Percentiles rank a stretch among this genome's conserved stretches.
phyloP scores from a whole-genome alignment of 352 stramenopile species.

The Sclerospora graminicola region DNA sequence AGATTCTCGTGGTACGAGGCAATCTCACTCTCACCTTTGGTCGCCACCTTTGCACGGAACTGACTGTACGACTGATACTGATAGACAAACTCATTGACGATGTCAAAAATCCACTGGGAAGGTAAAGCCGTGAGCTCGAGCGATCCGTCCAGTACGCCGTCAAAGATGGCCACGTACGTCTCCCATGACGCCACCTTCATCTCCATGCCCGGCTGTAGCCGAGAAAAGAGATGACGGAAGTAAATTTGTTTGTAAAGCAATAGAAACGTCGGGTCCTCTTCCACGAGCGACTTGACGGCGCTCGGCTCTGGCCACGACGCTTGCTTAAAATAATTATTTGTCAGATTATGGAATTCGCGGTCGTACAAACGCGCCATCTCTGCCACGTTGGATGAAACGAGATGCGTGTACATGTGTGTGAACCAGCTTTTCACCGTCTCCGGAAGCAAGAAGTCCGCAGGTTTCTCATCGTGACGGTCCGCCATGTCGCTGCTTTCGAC shows the following conservation, averaged over 20 bases:
- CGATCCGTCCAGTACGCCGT: slow-evolving; percentile 83
- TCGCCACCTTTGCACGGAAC: slow-evolving; percentile 82
- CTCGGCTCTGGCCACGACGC: slow-evolving; percentile 89
- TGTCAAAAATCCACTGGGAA: slow-evolving; percentile 97
- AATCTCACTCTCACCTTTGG: slow-evolving; percentile 53
- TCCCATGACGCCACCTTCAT: slow-evolving; percentile 89
- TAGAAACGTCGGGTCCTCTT: slow-evolving; percentile 88
- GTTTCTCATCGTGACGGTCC: slow-evolving; percentile 74
- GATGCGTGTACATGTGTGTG: slow-evolving; percentile 78
- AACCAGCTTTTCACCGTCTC: slow-evolving; percentile 87
- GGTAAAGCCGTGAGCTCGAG: slow-evolving; percentile 82
- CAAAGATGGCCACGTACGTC: slow-evolving; percentile 93
- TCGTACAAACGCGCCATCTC: slow-evolving; percentile 84
- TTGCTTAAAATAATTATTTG: slow-evolving; percentile 93
- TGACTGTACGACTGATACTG: slow-evolving; percentile 99
- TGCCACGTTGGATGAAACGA: slow-evolving; percentile 68
- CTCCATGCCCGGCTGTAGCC: slow-evolving; percentile 78
- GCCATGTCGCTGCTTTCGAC: slow-evolving; percentile 21
- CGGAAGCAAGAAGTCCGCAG: slow-evolving; percentile 78
- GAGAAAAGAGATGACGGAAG: slow-evolving; percentile 93
- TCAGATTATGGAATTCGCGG: slow-evolving; percentile 82
- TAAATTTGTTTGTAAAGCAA: slow-evolving; percentile 95
- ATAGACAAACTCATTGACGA: slow-evolving; percentile 98
- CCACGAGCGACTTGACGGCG: slow-evolving; percentile 72
- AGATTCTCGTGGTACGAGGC: slow-evolving; percentile 52